phyloP scores from a whole-genome alignment of 176 grass and related monocot genomes.

The Alopecurus myosuroides region DNA sequence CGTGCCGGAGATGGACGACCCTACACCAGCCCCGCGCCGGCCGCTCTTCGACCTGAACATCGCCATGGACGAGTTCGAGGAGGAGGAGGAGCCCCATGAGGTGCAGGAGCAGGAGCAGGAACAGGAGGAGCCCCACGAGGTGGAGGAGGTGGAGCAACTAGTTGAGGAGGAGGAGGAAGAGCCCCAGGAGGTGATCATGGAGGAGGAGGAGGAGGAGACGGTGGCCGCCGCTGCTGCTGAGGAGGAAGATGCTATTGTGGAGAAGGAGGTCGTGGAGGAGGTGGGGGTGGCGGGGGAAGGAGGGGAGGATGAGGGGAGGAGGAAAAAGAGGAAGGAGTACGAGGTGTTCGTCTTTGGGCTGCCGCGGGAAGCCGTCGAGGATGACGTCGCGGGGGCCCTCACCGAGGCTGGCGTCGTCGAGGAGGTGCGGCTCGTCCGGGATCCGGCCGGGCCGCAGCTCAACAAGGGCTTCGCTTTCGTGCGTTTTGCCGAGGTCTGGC shows the following conservation, averaged over 20 bases:
- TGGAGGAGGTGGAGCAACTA: constrained; percentile 11
- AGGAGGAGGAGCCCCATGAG: background rate
- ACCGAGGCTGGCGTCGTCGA: constrained; percentile 36
- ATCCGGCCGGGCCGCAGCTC: constrained; percentile 14
- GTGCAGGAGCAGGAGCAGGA: background rate
- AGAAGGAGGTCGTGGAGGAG: background rate
- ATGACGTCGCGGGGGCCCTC: constrained; percentile 36
- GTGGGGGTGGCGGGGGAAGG: background rate
- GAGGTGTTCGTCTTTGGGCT: constrained; percentile 46
- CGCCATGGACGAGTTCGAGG: constrained; percentile 35
- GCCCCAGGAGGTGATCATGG: background rate
- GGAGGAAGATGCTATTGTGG: background rate
- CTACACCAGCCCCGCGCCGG: background rate
- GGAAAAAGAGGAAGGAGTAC: constrained; percentile 27
- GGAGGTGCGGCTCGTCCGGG: constrained; percentile 29
- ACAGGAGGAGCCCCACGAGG: background rate
- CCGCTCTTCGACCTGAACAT: constrained; percentile 59
- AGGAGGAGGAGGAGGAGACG: background rate
- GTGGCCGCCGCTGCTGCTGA: background rate
- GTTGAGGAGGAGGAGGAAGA: background rate
- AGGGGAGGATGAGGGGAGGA: background rate
- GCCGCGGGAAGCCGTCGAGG: constrained; percentile 31
- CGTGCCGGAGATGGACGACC: constrained; percentile 27
- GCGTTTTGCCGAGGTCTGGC: background rate
- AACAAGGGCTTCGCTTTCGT: constrained; percentile 40